Evolutionary conservation across 1,139 yeast species (phyloP), one percentile per base, ranked within the genome.

Genomic region (Suhomyces taliae): DNA sequence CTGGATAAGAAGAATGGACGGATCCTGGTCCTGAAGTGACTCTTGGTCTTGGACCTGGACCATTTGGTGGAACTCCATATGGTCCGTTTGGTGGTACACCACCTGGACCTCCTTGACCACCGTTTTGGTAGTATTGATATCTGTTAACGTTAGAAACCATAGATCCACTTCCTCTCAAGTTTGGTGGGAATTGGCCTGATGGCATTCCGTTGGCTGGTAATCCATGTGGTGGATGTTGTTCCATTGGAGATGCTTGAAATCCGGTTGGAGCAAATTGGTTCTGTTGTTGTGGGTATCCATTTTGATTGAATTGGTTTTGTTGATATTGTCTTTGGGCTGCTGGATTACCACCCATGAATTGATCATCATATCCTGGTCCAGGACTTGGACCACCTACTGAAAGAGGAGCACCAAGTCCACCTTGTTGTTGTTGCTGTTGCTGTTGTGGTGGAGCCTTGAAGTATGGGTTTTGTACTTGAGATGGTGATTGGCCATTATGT

Each of bases 191-290:
- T 35, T 59, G 59, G 43, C 61, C 63, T n/a, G 57, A 59, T 0
- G 71, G 65, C 52, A 67, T 48, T 2, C 73, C 73, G 40, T 63
- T 65, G n/a, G 65, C 48, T n/a, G 74, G 73, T 37, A 69, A 62
- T 1, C 72, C 74, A 44, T 70, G 71, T 1, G 74, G 74, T 11
- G 70, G 73, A 27, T 56, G 62, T 49, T 67, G 72, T 38, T 67
- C 73, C 43, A 56, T 43, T 27, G 60, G 58, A 14, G 54, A 47
- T 26, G 39, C 54, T 27, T 50, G 48, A 45, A 49, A 55, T 9
- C 47, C 49, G 14, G 35, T 36, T 11, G 48, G 45, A 19, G 27
- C 43, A 34, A 15, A 40, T 8, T 37, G 34, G 9, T 34, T 8
- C 34, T 36, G 12, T 9, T 39, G 40, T 27, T 8, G 38, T 24